Evolutionary conservation across 1,284 basidiomycete species (phyloP).

Genomic region (Rhizoctonia solani): DNA sequence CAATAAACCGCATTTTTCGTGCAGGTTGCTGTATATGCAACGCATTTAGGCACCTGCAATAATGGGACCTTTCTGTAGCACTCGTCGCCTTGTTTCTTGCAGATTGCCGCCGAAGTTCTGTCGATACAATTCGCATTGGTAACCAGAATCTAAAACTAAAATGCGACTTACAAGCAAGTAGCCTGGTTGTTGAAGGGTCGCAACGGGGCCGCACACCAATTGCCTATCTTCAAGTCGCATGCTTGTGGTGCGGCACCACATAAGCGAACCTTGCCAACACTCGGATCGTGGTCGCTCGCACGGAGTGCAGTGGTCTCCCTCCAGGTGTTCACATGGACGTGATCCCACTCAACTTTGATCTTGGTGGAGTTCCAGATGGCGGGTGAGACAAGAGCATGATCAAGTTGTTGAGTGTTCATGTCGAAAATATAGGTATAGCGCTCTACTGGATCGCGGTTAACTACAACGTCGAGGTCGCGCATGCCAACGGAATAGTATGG

Average conservation of each 20-base stretch:
- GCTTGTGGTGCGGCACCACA: conserved; percentile 44
- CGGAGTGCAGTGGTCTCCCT: conserved; percentile 49
- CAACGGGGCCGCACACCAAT: conserved; percentile 36
- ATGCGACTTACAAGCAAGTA: conserved; percentile 34
- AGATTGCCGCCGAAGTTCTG: conserved; percentile 33
- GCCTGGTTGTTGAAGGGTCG: conserved; percentile 34
- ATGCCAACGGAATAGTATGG: conserved; percentile 51
- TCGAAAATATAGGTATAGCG: conserved; percentile 66
- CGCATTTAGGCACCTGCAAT: conserved; percentile 30
- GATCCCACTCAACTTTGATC: conserved; percentile 54
- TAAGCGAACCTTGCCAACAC: conserved; percentile 55
- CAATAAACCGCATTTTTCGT: conserved; percentile 24
- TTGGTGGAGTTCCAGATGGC: conserved; percentile 48
- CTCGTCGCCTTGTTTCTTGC: conserved; percentile 35
- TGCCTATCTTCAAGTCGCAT: conserved; percentile 33
- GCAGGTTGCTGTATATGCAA: conserved; percentile 34
- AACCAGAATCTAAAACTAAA: neutral
- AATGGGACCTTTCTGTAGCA: conserved; percentile 34
- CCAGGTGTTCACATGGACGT: conserved; percentile 67
- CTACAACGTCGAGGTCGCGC: conserved; percentile 57
- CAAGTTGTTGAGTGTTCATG: conserved; percentile 58
- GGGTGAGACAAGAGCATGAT: conserved; percentile 60
- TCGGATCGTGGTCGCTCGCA: conserved; percentile 64
- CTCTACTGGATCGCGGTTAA: conserved; percentile 54
- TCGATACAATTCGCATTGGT: neutral